Percentiles rank a stretch among this genome's conserved stretches.
These are phyloP conservation scores for Penicillium malachiteum DNA, from an alignment of 495 filamentous ascomycete genomes.

Conservation along the genomic window DNA sequence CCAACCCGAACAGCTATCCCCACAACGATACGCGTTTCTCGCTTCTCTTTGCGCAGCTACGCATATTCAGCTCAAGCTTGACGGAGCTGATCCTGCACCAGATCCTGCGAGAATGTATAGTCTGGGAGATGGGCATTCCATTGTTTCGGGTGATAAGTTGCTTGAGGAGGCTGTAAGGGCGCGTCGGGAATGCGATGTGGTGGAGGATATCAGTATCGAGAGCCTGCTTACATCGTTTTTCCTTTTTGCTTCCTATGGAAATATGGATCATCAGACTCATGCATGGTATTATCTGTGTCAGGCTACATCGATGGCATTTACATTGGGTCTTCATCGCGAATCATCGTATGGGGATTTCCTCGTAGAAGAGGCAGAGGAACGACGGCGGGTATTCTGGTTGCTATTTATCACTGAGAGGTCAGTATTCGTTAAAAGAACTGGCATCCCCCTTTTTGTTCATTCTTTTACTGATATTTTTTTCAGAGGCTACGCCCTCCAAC, in stretches of 20 bases:
- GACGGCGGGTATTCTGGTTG: slow-evolving; percentile 62
- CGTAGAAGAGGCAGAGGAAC: slow-evolving; percentile 50
- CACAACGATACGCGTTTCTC: slow-evolving; percentile 76
- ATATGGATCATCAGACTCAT: slow-evolving; percentile 53
- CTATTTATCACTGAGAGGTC: slow-evolving; percentile 61
- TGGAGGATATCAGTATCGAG: slow-evolving; percentile 61
- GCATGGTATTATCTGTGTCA: slow-evolving; percentile 67
- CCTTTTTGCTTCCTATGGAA: slow-evolving; percentile 72
- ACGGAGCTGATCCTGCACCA: slow-evolving; percentile 53
- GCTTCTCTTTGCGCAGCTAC: slow-evolving; percentile 79
- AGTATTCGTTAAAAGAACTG: too few relatives aligned
- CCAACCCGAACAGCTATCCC: slow-evolving; percentile 55
- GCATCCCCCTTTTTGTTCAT: slow-evolving; percentile 1
- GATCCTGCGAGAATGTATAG: slow-evolving; percentile 53
- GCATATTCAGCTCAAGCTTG: slow-evolving; percentile 71
- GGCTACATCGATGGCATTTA: slow-evolving; percentile 56
- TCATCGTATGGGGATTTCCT: slow-evolving; percentile 46
- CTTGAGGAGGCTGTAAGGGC: slow-evolving; percentile 75
- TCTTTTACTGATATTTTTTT: neutral
- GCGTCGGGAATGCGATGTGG: slow-evolving; percentile 69
- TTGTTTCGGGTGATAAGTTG: slow-evolving; percentile 50
- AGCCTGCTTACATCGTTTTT: slow-evolving; percentile 78
- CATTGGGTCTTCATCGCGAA: slow-evolving; percentile 59
- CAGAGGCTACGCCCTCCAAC: slow-evolving; percentile 50
- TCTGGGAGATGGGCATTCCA: slow-evolving; percentile 46